Percentiles rank a stretch among this genome's conserved stretches.
These are phyloP conservation scores for Aegilops longissima DNA, from an alignment of 176 grass and related monocot species.

Conservation along the genomic window DNA sequence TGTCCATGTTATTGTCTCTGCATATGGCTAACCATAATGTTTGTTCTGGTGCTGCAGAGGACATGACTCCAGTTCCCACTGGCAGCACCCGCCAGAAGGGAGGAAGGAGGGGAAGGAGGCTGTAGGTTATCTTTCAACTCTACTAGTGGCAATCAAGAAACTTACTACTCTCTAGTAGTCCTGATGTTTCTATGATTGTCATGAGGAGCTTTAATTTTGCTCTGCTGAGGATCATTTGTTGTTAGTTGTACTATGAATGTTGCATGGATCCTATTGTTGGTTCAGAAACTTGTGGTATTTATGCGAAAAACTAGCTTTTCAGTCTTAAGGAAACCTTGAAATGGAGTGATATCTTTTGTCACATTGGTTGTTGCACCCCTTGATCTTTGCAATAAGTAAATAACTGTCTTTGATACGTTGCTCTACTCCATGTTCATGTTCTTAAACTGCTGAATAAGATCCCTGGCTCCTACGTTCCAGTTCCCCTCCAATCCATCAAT, in stretches of 20 bases:
- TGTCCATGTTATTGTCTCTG: no score
- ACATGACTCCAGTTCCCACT: constrained; percentile 76
- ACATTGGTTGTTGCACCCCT: no score
- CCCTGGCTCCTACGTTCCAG: no score
- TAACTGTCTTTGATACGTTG: no score
- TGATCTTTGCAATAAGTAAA: no score
- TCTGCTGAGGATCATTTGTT: constrained; percentile 37
- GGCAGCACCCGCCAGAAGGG: constrained; percentile 87
- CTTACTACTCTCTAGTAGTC: constrained; percentile 1
- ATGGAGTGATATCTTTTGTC: not conserved
- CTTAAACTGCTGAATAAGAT: no score
- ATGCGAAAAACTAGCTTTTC: constrained; percentile 9
- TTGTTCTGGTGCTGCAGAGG: constrained; percentile 46
- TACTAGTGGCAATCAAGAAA: constrained; percentile 15
- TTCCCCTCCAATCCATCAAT: no score
- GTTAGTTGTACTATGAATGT: constrained; percentile 17
- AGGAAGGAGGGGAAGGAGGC: constrained; percentile 84
- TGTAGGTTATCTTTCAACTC: constrained; percentile 21
- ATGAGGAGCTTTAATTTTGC: constrained; percentile 44
- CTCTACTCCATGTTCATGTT: no score
- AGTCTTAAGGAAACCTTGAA: not conserved
- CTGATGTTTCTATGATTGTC: not conserved
- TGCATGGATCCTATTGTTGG: constrained; percentile 25
- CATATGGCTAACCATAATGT: not conserved
- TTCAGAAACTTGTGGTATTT: constrained; percentile 20